Evolutionary conservation across 2,329 filamentous ascomycete species (phyloP), one percentile per base, ranked within the genome.

Genomic region (Colletotrichum spaethianum): DNA sequence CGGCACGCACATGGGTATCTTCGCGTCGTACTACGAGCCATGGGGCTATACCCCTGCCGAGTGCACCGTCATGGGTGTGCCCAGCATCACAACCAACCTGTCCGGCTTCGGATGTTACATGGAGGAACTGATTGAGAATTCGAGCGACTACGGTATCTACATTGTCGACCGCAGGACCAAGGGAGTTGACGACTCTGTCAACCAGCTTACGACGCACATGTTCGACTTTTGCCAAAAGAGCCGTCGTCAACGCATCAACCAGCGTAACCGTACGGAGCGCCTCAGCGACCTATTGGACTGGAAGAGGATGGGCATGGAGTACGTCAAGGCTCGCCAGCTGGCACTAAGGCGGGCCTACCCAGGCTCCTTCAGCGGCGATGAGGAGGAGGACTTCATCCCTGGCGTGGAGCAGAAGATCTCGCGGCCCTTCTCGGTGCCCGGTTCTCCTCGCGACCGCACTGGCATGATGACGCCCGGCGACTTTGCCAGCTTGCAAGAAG

Each of bases 391-490:
- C 80, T 96, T 95, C 83, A 98, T 98, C 79, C 94, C 95, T 63
- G 94, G 94, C 44, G 94, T 94, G 4, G 96, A 98, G 78, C 93
- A 95, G 80, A 99, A 98, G 91, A 95, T 99, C 79, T 96, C 95
- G 14, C 90, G 96, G 60, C 96, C 96, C 9, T 92, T 98, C 83
- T 98, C 95, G 3, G 95, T 97, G 62, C 96, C 96, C 2, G 96
- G 96, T 11, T 98, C 95, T 23, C 96, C 96, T 12, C 90, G 95
- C 73, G 95, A 98, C 80, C 90, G 95, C 42, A 93, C 93, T 53
- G 96, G 96, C 65, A 98, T 98, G 95, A 98, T 99, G 96, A 99
- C 96, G 0, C 96, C 96, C 9, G 96, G 96, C 57, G 96, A 99
- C 82, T 98, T 98, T 87, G 96, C 95, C 36, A 98, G 94, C 76